phyloP scores from a whole-genome alignment of 352 stramenopile species.

The Phytophthora niederhauseri region DNA sequence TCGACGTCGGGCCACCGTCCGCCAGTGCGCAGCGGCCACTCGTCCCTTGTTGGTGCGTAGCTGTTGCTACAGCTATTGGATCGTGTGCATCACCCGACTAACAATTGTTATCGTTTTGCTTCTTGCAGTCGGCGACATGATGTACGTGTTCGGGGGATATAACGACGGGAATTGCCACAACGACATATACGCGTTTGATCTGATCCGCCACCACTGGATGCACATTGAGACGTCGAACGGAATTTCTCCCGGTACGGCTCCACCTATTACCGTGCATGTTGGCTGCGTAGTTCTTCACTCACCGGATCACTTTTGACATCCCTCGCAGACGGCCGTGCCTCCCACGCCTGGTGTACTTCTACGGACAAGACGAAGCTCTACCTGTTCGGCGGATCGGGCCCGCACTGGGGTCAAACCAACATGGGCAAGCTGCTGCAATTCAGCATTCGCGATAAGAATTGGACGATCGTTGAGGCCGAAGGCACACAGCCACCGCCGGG shows the following conservation, averaged over 20 bases:
- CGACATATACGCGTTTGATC: conserved; percentile 83
- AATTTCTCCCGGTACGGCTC: conserved; percentile 62
- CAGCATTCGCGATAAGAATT: conserved; percentile 77
- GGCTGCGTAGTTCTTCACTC: conserved; percentile 3
- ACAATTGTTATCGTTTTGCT: conserved; percentile 1
- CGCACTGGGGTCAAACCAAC: conserved; percentile 87
- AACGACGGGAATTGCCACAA: conserved; percentile 89
- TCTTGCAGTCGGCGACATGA: conserved; percentile 66
- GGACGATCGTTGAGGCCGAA: conserved; percentile 76
- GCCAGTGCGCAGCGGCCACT: conserved; percentile 79
- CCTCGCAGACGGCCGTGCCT: conserved; percentile 64
- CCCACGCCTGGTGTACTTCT: conserved; percentile 77
- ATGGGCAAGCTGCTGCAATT: conserved; percentile 89
- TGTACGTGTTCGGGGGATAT: conserved; percentile 88
- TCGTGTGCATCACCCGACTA: not conserved
- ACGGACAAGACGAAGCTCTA: conserved; percentile 82
- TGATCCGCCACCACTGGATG: conserved; percentile 81
- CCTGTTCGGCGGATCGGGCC: conserved; percentile 75
- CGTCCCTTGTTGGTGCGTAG: conserved; percentile 70
- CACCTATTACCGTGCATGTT: not conserved
- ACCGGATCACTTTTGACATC: not conserved
- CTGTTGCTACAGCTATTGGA: not conserved
- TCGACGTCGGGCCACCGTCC: conserved; percentile 69
- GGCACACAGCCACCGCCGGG: conserved; percentile 70
- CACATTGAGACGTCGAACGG: conserved; percentile 77